These are phyloP conservation scores for Paramecium primaurelia DNA, from an alignment of 73 alveolate genomes.

Conservation along the genomic window DNA sequence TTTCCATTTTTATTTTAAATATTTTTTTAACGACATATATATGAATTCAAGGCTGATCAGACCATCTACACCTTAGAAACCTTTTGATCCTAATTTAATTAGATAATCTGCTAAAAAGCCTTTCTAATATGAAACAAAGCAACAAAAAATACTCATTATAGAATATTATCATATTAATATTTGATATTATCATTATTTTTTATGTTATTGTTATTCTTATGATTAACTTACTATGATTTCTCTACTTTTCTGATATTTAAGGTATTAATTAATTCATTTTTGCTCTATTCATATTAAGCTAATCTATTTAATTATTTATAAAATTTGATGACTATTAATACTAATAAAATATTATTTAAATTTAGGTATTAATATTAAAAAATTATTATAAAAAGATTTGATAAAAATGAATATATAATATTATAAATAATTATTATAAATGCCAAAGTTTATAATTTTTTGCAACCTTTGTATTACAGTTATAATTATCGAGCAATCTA, in stretches of 20 bases:
- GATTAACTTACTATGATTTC: not conserved
- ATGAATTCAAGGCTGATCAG: not conserved
- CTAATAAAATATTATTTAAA: not conserved
- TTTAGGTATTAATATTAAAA: not conserved
- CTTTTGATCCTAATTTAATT: not conserved
- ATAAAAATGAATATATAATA: too few species aligned
- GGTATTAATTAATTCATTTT: not conserved
- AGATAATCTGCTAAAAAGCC: not conserved
- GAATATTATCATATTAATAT: not conserved
- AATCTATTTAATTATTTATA: too few species aligned
- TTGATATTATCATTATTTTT: not conserved
- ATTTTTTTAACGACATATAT: not conserved
- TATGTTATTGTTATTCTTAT: not conserved
- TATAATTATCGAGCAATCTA: not conserved
- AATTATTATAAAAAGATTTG: not conserved
- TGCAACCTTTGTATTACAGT: not conserved
- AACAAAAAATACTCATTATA: not conserved
- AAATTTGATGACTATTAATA: too few species aligned
- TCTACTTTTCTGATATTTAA: not conserved
- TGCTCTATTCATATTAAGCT: not conserved
- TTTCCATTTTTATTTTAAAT: not conserved
- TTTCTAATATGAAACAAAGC: not conserved
- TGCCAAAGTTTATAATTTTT: too few species aligned
- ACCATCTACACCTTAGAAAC: not conserved
- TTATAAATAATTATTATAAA: too few species aligned